Base-by-base conservation (phyloP, 352 stramenopile genomes). In the Pythium aristosporum region DNA sequence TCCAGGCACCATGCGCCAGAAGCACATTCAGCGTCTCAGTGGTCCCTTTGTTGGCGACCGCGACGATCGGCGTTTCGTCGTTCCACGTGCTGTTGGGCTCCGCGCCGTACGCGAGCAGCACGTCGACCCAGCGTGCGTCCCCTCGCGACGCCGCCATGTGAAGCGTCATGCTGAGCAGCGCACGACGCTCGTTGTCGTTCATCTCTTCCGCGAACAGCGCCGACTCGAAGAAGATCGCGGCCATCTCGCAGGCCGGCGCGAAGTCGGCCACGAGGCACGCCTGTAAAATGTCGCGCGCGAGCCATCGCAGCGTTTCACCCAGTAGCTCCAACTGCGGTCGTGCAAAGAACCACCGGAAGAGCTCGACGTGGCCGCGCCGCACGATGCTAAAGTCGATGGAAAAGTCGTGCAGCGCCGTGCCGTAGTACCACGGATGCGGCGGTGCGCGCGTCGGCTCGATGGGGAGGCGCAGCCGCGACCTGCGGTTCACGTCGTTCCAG, bases 201-300 rank as follows among this genome's bases (percentile, higher is more conserved):
- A 54, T n/a, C 10, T 39, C 11, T 12, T 57, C 46, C 3, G 30
- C 28, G 48, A 63, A 63, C 11, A 34, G 12, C 16, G 20, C 34
- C 16, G 46, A 57, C n/a, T 49, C 25, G 18, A 56, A 30, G 20
- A 63, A 6, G 11, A 57, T 50, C 20, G 56, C 32, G 32, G 49
- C 43, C 46, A 57, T 58, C 21, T 65, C 48, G 9, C 12, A 9
- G 34, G 34, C 11, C 5, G 23, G 16, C 6, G 25, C 12, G 11
- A 46, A 16, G 23, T 53, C 13, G 47, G 10, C 18, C 20, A 43
- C 15, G 11, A 21, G 3, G 13, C 28, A 51, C 7, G 9, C 41
- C 54, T 39, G 8, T 13, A 10, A 39, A 39, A 39, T 56, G 15
- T 57, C 34, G 12, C 20, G 34, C 5, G 47, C 21, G 12, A 57